Percentiles rank a stretch among this genome's conserved stretches.
phyloP scores from a whole-genome alignment of 2,329 filamentous ascomycete genomes.

The Fonsecaea nubica region DNA sequence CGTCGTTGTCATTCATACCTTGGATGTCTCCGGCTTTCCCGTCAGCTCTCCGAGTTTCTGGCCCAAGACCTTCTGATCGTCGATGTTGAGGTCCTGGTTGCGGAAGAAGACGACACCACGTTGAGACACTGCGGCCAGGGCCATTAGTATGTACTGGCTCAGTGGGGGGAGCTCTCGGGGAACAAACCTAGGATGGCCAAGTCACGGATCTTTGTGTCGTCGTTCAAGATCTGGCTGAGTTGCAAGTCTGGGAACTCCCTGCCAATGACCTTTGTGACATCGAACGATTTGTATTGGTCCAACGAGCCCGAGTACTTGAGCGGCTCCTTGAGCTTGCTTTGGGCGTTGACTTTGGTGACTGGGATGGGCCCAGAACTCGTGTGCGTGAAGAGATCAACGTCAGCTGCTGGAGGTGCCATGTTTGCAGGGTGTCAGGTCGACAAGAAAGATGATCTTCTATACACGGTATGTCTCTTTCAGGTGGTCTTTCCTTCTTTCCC shows the following conservation, averaged over 20 bases:
- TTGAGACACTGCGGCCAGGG: constrained; percentile 52
- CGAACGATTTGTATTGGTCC: constrained; percentile 54
- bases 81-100: constrained; percentile 56
- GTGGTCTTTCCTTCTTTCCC: background rate
- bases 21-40: constrained; percentile 55
- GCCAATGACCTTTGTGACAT: constrained; percentile 60
- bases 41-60: constrained; percentile 57
- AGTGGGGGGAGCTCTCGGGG: background rate
- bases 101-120: constrained; percentile 63
- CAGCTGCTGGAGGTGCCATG: constrained; percentile 34
- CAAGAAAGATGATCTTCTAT: background rate
- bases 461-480: background rate
- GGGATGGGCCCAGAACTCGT: constrained; percentile 12
- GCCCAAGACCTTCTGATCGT: constrained; percentile 60
- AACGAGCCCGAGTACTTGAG: constrained; percentile 51
- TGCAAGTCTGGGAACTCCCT: constrained; percentile 51
- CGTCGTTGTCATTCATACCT: constrained; percentile 26
- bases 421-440: background rate
- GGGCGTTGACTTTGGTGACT: constrained; percentile 13
- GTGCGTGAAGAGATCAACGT: constrained; percentile 26
- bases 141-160: background rate
- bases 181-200: constrained; percentile 68
- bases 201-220: constrained; percentile 69
- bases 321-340: constrained; percentile 41
- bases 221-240: constrained; percentile 67